Conservation (phyloP, 208 protist species). For the Angomonas deanei region DNA sequence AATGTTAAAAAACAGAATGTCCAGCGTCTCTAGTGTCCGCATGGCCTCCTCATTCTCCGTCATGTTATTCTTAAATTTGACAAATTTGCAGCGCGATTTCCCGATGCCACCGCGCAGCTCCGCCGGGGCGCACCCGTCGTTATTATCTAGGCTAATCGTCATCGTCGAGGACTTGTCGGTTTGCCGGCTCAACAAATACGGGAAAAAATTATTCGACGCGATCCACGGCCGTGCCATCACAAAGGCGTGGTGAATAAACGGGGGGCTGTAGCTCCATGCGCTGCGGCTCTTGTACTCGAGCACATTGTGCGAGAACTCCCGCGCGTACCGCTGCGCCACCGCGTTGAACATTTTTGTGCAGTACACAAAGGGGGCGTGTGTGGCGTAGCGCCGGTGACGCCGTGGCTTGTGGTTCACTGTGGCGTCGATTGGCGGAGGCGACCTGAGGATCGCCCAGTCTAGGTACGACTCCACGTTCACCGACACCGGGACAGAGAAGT, state of each 20-base stretch:
- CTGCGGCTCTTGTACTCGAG: constrained; percentile 24
- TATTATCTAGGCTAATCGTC: constrained; percentile 40
- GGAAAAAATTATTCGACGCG: constrained; percentile 34
- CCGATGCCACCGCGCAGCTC: constrained; percentile 14
- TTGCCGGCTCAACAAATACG: constrained; percentile 20
- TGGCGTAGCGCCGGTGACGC: constrained; percentile 33
- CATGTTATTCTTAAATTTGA: constrained; percentile 21
- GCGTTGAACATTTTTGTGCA: constrained; percentile 51
- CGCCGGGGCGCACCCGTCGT: constrained; percentile 42
- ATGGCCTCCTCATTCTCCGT: constrained; percentile 11
- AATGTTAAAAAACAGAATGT: constrained; percentile 44
- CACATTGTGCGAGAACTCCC: constrained; percentile 27
- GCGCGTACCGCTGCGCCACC: constrained; percentile 30
- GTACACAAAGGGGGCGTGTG: constrained; percentile 64
- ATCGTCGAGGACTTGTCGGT: not conserved
- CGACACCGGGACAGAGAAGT: too few species aligned
- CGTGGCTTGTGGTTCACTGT: not conserved
- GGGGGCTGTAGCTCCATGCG: constrained; percentile 28
- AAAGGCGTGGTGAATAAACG: constrained; percentile 66
- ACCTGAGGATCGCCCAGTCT: not conserved
- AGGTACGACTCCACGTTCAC: not conserved
- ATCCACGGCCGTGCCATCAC: constrained; percentile 57
- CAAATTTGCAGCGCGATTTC: constrained; percentile 17
- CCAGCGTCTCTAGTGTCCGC: not conserved
- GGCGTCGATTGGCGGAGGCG: not conserved